phyloP scores from a whole-genome alignment of 139 green algal genomes.

The Limnomonas spitsbergensis region DNA sequence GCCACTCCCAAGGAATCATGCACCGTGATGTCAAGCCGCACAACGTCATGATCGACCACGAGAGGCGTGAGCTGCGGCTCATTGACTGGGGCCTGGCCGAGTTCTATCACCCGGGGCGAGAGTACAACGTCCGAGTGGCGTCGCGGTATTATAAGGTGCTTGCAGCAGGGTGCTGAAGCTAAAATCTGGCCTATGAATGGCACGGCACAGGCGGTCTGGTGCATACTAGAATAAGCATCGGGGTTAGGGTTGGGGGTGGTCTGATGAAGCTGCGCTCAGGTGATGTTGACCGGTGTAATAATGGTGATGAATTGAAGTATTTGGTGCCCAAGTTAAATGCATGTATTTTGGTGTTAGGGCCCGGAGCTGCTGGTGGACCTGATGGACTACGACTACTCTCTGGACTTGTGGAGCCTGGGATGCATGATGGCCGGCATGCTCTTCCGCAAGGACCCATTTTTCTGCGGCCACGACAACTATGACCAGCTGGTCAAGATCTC shows the following conservation, averaged over 20 bases:
- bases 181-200: no score
- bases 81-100: slow-evolving; percentile 99
- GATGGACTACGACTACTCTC: slow-evolving; percentile 93
- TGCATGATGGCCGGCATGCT: slow-evolving; percentile 59
- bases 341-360: no score
- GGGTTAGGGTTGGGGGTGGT: background rate
- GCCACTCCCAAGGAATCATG: slow-evolving; percentile 90
- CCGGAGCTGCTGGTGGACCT: slow-evolving; percentile 98
- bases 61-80: slow-evolving; percentile 83
- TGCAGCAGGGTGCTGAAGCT: background rate
- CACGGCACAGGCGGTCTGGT: no score
- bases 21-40: slow-evolving; percentile 73
- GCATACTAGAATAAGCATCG: no score
- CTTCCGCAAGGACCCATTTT: slow-evolving; percentile 79
- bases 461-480: slow-evolving; percentile 99
- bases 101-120: slow-evolving; percentile 93
- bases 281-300: background rate
- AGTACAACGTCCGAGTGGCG: slow-evolving; percentile 98
- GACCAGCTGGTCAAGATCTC: slow-evolving; percentile 92
- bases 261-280: background rate
- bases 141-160: slow-evolving; percentile 30
- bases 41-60: slow-evolving; percentile 98
- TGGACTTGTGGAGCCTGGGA: slow-evolving; percentile 97
- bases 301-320: no score
- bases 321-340: no score